These are phyloP conservation scores for Trichoderma erinaceum DNA, from an alignment of 495 filamentous ascomycete genomes.

Conservation along the genomic window DNA sequence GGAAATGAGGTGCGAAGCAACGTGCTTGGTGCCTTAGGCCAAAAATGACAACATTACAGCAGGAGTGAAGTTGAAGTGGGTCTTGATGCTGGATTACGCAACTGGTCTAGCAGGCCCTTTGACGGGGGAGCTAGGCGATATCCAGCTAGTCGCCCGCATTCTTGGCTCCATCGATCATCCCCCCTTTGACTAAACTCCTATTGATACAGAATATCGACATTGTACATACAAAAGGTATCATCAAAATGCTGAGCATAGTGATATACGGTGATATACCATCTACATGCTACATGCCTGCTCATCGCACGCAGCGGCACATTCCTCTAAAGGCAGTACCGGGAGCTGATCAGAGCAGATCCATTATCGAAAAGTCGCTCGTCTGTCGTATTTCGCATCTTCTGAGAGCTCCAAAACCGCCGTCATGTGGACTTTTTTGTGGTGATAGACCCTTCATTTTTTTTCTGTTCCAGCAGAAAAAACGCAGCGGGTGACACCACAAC, in stretches of 20 bases:
- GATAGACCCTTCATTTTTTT: no score
- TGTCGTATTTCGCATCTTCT: background rate
- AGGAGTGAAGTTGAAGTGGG: background rate
- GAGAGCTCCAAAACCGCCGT: background rate
- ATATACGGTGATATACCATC: background rate
- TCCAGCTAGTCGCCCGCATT: background rate
- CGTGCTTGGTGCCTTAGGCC: background rate
- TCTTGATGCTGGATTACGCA: background rate
- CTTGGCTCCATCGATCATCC: background rate
- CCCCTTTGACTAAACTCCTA: background rate
- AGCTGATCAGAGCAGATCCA: constrained; percentile 1
- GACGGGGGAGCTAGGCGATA: background rate
- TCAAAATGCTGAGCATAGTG: background rate
- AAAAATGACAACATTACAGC: background rate
- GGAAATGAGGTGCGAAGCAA: constrained; percentile 1
- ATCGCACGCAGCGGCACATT: background rate
- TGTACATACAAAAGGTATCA: background rate
- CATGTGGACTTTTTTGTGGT: background rate
- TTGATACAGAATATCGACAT: background rate
- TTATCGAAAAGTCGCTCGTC: background rate
- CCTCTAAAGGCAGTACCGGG: background rate
- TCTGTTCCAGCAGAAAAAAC: background rate
- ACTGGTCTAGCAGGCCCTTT: background rate
- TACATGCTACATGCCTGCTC: no score
- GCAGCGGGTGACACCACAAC: background rate